Base-by-base conservation (phyloP, 306 rosid genomes). In the Fragaria vesca region DNA sequence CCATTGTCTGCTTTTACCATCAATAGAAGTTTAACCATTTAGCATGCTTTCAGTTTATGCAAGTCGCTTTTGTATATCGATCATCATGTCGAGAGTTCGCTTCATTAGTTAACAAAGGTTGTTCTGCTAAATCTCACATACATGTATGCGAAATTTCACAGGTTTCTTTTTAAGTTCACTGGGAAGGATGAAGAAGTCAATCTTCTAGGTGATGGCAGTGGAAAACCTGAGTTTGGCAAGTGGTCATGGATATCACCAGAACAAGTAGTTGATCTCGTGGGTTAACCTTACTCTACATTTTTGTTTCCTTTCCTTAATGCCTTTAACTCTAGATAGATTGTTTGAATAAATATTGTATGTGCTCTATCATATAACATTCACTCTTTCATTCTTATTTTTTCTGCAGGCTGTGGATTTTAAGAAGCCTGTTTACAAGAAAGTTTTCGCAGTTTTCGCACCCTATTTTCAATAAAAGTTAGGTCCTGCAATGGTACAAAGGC, bases 191-290 rank as follows among this genome's bases (percentile, higher is more conserved):
- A 88, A 82, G 97, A 94, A 81, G 81, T 94, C 77, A 92, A 94
- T 88, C 97, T 94, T 78, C 82, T 89, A 81, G 98, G 98, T 52
- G 97, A 94, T 83, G 98, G 97, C 40, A 90, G 93, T 4, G 97
- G 86, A 86, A 95, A 91, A 83, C 76, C 97, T 40, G 98, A 92
- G 91, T 95, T 95, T 77, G 98, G 98, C 17, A 82, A 95, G 63
- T 95, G 97, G 98, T 85, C 92, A 40, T 95, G 98, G 98, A 76
- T 89, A 66, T 77, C 96, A 43, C 81, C 96, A 0, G 90, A 92
- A 71, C 79, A 91, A 82, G 17, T 88, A 51, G 60, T 86, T 68
- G 91, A 92, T 72, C 87, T 40, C 32, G 98, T 95, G 77, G 57
- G 98, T 87, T 78, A 60, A 72, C 76, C 12, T 63, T 72, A 61